phyloP scores from a whole-genome alignment of 768 basidiomycete species.

The Tulasnella sp. region DNA sequence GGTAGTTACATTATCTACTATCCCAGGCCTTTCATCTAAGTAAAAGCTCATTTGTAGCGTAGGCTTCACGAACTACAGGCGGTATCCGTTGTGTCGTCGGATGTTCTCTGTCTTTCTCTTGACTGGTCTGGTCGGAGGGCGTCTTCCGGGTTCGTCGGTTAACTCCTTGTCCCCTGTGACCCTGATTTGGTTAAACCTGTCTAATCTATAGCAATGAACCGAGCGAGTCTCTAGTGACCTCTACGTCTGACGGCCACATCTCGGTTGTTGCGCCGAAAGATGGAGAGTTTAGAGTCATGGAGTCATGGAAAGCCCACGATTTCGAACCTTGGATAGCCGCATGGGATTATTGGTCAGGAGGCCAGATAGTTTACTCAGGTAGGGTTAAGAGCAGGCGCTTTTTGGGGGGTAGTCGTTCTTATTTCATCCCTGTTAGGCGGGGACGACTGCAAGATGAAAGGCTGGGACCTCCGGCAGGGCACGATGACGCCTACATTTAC shows the following conservation, averaged over 20 bases:
- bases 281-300: conserved; percentile 44
- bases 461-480: conserved; percentile 79
- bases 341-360: conserved; percentile 80
- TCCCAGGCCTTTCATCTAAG: background rate
- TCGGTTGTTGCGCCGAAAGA: conserved; percentile 52
- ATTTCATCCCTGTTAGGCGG: conserved; percentile 58
- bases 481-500: conserved; percentile 56
- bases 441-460: conserved; percentile 85
- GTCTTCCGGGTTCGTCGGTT: background rate
- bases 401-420: background rate
- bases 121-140: conserved; percentile 82
- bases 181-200: background rate
- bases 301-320: conserved; percentile 83
- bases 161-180: too few relatives aligned
- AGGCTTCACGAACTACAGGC: conserved; percentile 33
- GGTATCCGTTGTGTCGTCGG: conserved; percentile 42
- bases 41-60: conserved; percentile 24
- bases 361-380: conserved; percentile 80
- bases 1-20: conserved; percentile 39
- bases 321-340: conserved; percentile 92
- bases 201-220: background rate
- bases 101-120: conserved; percentile 78
- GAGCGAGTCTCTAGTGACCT: conserved; percentile 54
- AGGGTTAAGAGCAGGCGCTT: conserved; percentile 30
- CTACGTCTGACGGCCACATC: conserved; percentile 74